Evolutionary conservation across 345 rosid genomes (phyloP).

Genomic region (Carallia brachiata): DNA sequence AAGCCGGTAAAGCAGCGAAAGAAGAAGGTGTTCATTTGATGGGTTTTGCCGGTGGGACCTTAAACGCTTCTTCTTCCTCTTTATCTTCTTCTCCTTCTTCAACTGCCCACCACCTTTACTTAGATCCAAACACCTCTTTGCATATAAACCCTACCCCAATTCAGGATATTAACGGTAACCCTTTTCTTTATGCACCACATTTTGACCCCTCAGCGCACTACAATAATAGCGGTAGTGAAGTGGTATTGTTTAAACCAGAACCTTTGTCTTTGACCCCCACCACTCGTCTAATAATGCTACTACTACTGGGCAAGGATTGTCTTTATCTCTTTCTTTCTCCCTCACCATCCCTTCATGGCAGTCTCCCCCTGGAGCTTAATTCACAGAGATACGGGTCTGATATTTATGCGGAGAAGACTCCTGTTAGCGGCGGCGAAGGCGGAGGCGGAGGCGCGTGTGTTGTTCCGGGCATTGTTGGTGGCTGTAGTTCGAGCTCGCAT

Average conservation of each 20-base stretch:
- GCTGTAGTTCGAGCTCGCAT: conserved; percentile 35
- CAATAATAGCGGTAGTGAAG: conserved; percentile 36
- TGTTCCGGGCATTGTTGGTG: conserved; percentile 36
- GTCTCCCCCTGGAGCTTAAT: conserved; percentile 49
- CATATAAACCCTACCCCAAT: conserved; percentile 48
- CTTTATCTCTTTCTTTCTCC: conserved; percentile 73
- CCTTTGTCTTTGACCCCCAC: conserved; percentile 30
- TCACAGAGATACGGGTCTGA: conserved; percentile 43
- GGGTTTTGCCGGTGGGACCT: conserved; percentile 39
- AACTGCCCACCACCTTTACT: conserved; percentile 31
- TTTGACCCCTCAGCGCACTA: conserved; percentile 32
- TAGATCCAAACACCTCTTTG: conserved; percentile 51
- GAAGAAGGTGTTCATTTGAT: conserved; percentile 48
- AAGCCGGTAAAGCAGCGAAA: not conserved
- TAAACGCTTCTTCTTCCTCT: conserved; percentile 31
- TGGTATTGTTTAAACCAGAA: conserved; percentile 52
- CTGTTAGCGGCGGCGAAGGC: not conserved
- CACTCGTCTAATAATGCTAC: conserved; percentile 10
- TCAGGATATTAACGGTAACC: conserved; percentile 36
- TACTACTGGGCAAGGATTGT: conserved; percentile 37
- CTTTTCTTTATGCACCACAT: conserved; percentile 47
- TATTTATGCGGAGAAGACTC: conserved; percentile 21
- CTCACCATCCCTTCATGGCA: conserved; percentile 43
- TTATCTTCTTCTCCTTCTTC: conserved; percentile 12
- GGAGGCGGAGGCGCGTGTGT: conserved; percentile 23